Evolutionary conservation across 371 early-diverging fungal genomes (phyloP).

Genomic region (Fennellomyces sp.): DNA sequence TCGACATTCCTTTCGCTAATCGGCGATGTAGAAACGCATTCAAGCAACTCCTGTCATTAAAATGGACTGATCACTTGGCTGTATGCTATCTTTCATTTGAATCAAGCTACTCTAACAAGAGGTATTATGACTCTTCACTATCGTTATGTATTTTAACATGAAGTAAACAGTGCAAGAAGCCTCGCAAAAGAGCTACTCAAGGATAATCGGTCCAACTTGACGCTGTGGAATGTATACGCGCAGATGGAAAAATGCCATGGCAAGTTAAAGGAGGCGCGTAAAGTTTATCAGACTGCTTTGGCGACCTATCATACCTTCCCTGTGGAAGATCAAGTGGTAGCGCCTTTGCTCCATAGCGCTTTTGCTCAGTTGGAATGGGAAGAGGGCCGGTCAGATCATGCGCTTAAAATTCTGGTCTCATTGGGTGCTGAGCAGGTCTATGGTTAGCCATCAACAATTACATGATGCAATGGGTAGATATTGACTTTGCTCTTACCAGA

Average conservation of each 20-base stretch:
- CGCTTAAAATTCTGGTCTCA: conserved; percentile 48
- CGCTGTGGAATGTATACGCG: conserved; percentile 72
- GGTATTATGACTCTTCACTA: conserved; percentile 20
- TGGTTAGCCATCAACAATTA: conserved; percentile 13
- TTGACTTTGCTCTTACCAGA: conserved; percentile 1
- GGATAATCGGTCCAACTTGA: conserved; percentile 56
- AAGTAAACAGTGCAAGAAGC: conserved; percentile 51
- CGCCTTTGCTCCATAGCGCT: conserved; percentile 53
- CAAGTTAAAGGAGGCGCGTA: conserved; percentile 51
- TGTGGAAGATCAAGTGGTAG: conserved; percentile 31
- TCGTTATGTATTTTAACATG: conserved; percentile 1
- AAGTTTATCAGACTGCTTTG: conserved; percentile 65
- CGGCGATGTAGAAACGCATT: conserved; percentile 45
- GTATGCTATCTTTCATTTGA: conserved; percentile 55
- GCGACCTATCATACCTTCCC: conserved; percentile 54
- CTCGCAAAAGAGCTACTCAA: conserved; percentile 63
- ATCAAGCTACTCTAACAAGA: conserved; percentile 35
- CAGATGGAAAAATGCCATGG: conserved; percentile 57
- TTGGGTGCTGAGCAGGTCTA: conserved; percentile 36
- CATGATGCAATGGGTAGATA: not conserved
- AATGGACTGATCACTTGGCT: conserved; percentile 34
- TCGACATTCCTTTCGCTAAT: no score
- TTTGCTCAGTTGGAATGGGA: conserved; percentile 65
- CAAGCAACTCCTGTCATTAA: conserved; percentile 33
- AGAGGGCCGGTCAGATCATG: conserved; percentile 41